Conservation (phyloP, 2,329 filamentous ascomycete species). For the Westerdykella aurantiaca region DNA sequence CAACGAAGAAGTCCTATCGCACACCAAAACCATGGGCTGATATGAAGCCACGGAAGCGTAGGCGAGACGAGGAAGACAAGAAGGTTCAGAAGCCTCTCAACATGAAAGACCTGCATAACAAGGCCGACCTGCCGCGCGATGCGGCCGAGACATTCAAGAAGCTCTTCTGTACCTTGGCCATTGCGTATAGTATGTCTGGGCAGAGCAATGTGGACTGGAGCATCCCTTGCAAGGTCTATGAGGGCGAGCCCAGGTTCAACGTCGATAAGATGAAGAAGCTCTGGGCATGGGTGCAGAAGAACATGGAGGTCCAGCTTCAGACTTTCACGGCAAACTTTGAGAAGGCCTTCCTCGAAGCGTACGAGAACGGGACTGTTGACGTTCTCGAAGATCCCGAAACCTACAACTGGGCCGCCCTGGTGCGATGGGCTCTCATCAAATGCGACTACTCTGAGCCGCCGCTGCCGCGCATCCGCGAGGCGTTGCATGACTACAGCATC, state of each 20-base stretch:
- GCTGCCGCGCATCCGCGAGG: constrained; percentile 17
- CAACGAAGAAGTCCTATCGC: constrained; percentile 7
- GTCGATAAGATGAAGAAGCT: constrained; percentile 30
- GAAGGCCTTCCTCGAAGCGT: constrained; percentile 59
- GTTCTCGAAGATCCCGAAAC: constrained; percentile 54
- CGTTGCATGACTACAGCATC: constrained; percentile 17
- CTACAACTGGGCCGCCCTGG: constrained; percentile 63
- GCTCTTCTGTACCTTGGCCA: constrained; percentile 24
- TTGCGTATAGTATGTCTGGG: constrained; percentile 32
- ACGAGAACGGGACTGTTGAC: constrained; percentile 57
- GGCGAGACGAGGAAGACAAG: constrained; percentile 10
- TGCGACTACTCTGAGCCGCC: constrained; percentile 22
- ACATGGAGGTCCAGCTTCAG: constrained; percentile 44
- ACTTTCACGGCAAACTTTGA: constrained; percentile 60
- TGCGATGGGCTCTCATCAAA: constrained; percentile 59
- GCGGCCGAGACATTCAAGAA: constrained; percentile 26
- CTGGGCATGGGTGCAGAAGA: constrained; percentile 34
- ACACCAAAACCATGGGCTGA: not conserved
- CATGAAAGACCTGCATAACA: not conserved
- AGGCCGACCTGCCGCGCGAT: constrained; percentile 6
- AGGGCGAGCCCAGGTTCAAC: constrained; percentile 32
- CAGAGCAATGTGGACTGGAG: constrained; percentile 38
- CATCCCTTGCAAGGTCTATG: constrained; percentile 38
- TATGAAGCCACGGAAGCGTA: constrained; percentile 3
- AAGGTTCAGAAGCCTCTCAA: constrained; percentile 8